Evolutionary conservation across 129 eudicot genomes (phyloP), one percentile per base, ranked within the genome.

Genomic region (Centrapalus pauciflorus): DNA sequence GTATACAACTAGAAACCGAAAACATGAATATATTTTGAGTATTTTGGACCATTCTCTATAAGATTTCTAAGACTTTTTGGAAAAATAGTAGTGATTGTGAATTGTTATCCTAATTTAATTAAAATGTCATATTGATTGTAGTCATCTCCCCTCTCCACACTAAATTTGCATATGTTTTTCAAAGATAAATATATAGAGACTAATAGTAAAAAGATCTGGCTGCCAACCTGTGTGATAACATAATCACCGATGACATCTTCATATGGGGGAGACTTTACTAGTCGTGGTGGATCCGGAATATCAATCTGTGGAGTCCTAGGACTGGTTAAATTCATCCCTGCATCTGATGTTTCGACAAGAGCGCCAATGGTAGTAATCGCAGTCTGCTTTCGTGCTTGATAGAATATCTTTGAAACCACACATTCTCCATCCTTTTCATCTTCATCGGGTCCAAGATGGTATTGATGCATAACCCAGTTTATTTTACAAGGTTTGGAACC

Each of bases 381-480:
- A 7, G 29, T 63, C 48, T 11, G 33, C 77, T 83, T 88, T 27
- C 71, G 76, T 11, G 71, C 76, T 62, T 88, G 96, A 71, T 81
- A 88, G 43, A 80, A 85, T 11, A 93, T 71, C 68, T 86, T 93
- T 3, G 95, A 82, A 25, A 93, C 98, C 50, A 93, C 96, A 49
- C 51, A 84, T 23, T 84, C 74, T 6, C 90, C 95, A 4, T 85
- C 86, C 32, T 63, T 82, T 50, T 93, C 98, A 57, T 93, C 95
- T 68, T 77, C 87, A 50, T 82, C 78, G 2, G 60, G 64, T 55
- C 96, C 98, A 13, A 93, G 35, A 71, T 93, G 98, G 72, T 81
- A 93, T 46, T 93, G 96, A 73, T 93, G 98, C 98, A 93, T 88
- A 7, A 87, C 84, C 98, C 98, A 93, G 28, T 86, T 83, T 37